phyloP scores from a whole-genome alignment of 768 basidiomycete genomes.

The Boletus coccyginus region DNA sequence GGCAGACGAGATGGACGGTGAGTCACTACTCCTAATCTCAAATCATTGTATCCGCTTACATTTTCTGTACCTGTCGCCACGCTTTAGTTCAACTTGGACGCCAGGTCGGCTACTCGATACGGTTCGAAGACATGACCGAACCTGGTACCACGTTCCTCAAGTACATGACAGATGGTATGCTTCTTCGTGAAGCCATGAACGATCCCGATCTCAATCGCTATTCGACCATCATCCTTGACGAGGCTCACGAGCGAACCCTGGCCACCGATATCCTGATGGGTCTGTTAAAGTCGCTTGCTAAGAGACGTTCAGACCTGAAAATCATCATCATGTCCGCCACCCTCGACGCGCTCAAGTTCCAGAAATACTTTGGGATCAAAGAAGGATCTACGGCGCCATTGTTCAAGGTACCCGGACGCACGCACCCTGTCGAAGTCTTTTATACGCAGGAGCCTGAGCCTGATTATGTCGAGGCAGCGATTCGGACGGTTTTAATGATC shows the following conservation, averaged over 20 bases:
- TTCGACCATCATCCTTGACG: slow-evolving; percentile 97
- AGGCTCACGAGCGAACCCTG: slow-evolving; percentile 97
- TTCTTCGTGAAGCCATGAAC: slow-evolving; percentile 98
- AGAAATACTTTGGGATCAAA: slow-evolving; percentile 79
- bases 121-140: slow-evolving; percentile 83
- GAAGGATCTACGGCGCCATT: slow-evolving; percentile 55
- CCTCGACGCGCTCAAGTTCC: slow-evolving; percentile 94
- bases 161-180: slow-evolving; percentile 99
- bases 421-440: slow-evolving; percentile 95
- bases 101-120: slow-evolving; percentile 96
- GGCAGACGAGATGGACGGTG: slow-evolving; percentile 98
- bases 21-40: slow-evolving; percentile 27
- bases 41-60: background rate
- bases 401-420: slow-evolving; percentile 90
- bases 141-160: slow-evolving; percentile 95
- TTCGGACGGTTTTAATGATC: slow-evolving; percentile 95
- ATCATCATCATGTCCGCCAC: slow-evolving; percentile 99
- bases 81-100: slow-evolving; percentile 80
- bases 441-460: slow-evolving; percentile 91
- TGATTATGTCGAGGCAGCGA: slow-evolving; percentile 96
- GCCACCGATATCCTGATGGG: slow-evolving; percentile 99
- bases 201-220: slow-evolving; percentile 87
- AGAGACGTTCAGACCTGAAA: slow-evolving; percentile 83
- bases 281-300: slow-evolving; percentile 81
- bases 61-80: slow-evolving; percentile 1